Evolutionary conservation across 495 filamentous ascomycete species (phyloP), one percentile per base, ranked within the genome.

Genomic region (Penicillium turbatum): DNA sequence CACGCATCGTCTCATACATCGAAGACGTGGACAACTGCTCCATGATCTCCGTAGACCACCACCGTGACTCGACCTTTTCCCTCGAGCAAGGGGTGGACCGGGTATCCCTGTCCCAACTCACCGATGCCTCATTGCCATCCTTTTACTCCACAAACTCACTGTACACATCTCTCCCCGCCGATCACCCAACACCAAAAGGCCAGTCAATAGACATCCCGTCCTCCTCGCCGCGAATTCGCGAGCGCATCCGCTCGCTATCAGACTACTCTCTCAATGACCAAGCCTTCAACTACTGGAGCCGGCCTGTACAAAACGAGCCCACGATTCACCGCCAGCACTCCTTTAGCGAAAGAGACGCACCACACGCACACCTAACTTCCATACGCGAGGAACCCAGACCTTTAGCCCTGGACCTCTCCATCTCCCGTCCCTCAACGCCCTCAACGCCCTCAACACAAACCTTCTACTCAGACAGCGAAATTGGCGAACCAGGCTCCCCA

Each of bases 1-100:
- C 71, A 4, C 65, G 71, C 11, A 74, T 76, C 32, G 70, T 74
- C 26, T 75, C 73, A 3, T 74, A 66, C 45, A 70, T 74, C 21
- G 73, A 76, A 45, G 73, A 76, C 41, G 64, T 70, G 15, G 70
- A 74, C 48, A 47, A 24, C 15, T 65, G 62, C 42, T 68, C 67
- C 1, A 4, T 56, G 5, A 12, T 61, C 17, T 64, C 69, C 0
- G 24, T 36, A 1, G 62, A 65, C 17, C 56, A 65, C 15, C 46
- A 53, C 13, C 62, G 65, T 12, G 67, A 69, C 27, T 72, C 69
- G 6, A 57, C 45, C 2, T 62, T 61, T 40, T 51, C 59, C 17
- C 12, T 58, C 30, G 61, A 67, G 11, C 44, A 60, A 17, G 56
- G 59, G 38, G 44, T 61, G 21, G 64, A 66, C 27, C 57, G 61